Evolutionary conservation across 1,284 basidiomycete species (phyloP).

Genomic region (Afroboletus lepidellus): DNA sequence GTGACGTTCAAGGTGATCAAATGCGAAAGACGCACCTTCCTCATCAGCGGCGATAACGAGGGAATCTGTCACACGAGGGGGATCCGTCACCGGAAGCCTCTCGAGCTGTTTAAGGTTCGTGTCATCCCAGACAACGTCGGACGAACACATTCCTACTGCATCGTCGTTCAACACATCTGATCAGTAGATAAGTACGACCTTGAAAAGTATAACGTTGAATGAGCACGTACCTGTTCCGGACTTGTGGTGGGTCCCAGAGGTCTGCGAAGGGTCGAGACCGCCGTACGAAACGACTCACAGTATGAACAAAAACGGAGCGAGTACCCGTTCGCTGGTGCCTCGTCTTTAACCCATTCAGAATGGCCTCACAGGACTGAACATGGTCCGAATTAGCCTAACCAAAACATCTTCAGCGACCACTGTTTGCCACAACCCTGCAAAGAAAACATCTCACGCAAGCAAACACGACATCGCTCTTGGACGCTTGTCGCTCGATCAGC

Average conservation of each 20-base stretch:
- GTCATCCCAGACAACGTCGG: slow-evolving; percentile 40
- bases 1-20: too few relatives aligned
- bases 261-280: background rate
- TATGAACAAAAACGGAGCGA: slow-evolving; percentile 47
- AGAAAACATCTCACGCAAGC: slow-evolving; percentile 34
- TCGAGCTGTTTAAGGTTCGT: slow-evolving; percentile 36
- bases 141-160: slow-evolving; percentile 35
- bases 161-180: slow-evolving; percentile 33
- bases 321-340: slow-evolving; percentile 37
- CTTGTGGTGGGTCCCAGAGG: background rate
- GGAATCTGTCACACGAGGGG: slow-evolving; percentile 41
- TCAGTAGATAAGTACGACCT: background rate
- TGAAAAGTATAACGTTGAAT: too few relatives aligned
- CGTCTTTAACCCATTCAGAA: slow-evolving; percentile 45
- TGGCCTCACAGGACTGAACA: slow-evolving; percentile 32
- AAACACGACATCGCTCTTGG: slow-evolving; percentile 33
- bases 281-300: slow-evolving; percentile 29
- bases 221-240: slow-evolving; percentile 15
- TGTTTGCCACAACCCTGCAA: too few relatives aligned
- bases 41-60: slow-evolving; percentile 39
- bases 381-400: background rate
- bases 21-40: slow-evolving; percentile 32
- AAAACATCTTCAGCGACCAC: too few relatives aligned
- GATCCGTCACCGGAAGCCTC: slow-evolving; percentile 30
- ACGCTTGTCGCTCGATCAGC: slow-evolving; percentile 11